Conservation (phyloP, 2,329 filamentous ascomycete species). For the Daldinia sp. region DNA sequence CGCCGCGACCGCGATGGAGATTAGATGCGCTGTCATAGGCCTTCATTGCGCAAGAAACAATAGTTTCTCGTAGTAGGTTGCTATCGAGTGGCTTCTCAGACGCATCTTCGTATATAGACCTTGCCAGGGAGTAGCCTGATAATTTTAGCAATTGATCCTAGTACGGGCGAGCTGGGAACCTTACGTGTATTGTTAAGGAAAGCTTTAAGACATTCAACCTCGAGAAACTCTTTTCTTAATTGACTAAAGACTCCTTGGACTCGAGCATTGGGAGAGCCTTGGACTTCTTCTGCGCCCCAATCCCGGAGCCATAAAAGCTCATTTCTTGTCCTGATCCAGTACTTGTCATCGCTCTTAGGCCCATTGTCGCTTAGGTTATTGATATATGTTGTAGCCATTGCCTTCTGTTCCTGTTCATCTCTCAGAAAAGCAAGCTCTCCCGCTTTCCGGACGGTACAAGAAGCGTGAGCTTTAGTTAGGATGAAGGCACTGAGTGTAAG, state of each 20-base stretch:
- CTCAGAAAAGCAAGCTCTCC: constrained; percentile 74
- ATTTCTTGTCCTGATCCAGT: constrained; percentile 71
- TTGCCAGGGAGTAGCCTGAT: constrained; percentile 71
- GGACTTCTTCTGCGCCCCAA: constrained; percentile 71
- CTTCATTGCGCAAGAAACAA: constrained; percentile 73
- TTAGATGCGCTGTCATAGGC: constrained; percentile 87
- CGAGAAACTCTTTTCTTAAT: constrained; percentile 71
- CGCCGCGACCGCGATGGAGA: constrained; percentile 79
- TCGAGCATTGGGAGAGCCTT: constrained; percentile 44
- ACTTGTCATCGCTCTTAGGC: constrained; percentile 71
- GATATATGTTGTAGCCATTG: constrained; percentile 70
- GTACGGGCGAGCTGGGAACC: constrained; percentile 49
- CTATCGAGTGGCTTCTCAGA: constrained; percentile 62
- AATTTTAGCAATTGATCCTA: constrained; percentile 40
- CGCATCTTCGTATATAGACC: constrained; percentile 70
- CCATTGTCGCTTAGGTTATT: constrained; percentile 62
- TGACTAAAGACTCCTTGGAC: constrained; percentile 69
- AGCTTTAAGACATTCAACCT: constrained; percentile 77
- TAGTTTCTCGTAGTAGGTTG: constrained; percentile 67
- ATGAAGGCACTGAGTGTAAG: constrained; percentile 72
- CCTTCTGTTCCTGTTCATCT: constrained; percentile 73
- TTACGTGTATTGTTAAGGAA: constrained; percentile 72
- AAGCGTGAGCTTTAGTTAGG: constrained; percentile 63
- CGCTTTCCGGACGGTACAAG: constrained; percentile 64
- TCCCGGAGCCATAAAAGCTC: constrained; percentile 79